Base-by-base conservation (phyloP, 2,329 filamentous ascomycete genomes). In the Trichoderma sp. region DNA sequence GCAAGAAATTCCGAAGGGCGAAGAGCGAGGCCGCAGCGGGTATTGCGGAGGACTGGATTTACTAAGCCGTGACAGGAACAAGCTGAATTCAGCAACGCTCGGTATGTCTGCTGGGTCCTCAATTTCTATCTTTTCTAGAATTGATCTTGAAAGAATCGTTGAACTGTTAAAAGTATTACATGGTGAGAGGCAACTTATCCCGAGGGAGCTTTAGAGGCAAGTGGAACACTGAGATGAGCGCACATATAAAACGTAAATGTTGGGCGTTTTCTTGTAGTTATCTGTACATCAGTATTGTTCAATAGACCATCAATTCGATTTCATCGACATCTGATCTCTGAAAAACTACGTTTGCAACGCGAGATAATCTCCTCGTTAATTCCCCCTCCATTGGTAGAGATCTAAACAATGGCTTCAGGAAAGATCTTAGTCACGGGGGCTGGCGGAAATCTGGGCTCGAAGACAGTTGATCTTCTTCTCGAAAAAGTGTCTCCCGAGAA, bases 401-500 rank as follows among this genome's bases (percentile, higher is more conserved):
- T 10, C 2, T 0, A 27, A 40, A 14, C 47, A 29, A 63, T 63
- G 60, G 14, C 47, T 29, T 5, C 19, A 63, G 60, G 60, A 21
- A 63, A 63, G 60, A 63, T 63, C 27, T 11, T 63, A 4, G 60
- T 63, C 4, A 63, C 47, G 2, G 60, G 60, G 3, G 47, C 47
- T 19, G 60, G 60, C 14, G 60, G 60, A 1, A 2, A 13, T 4
- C 16, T 63, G 4, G 60, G 60, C 10, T 37, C n/a, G 13, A 53
- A 47, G 1, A 14, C n/a, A n/a, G n/a, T 63, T 53, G 60, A 63
- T 21, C 47, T 37, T 2, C 60, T 63, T 14, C 47, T 63, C 21
- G 47, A 63, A 35, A 55, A 37, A 16, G 21, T 63, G 47, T 35
- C 33, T 13, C 60, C 60, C 7, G 47, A 40, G 10, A 47, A 63